Base-by-base conservation (phyloP, 345 rosid genomes). In the Nasturtium officinale region DNA sequence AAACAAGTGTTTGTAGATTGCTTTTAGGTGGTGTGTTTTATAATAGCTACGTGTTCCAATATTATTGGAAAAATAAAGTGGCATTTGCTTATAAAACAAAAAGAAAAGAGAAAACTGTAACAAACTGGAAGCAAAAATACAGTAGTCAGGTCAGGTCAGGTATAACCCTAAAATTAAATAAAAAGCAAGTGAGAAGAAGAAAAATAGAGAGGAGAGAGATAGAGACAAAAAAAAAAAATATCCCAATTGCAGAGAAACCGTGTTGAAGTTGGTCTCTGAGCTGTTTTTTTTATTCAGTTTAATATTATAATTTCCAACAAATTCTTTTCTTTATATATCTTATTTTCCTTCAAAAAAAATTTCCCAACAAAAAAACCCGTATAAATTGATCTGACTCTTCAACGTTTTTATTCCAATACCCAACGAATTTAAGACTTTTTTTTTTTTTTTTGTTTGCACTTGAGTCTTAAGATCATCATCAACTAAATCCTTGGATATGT, bases 201-300 rank as follows among this genome's bases (percentile, higher is more conserved):
- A 42, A 38, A 0, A 62, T 11, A 61, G 20, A 53, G 20, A 2
- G 64, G 47, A 57, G 53, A 68, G 57, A 62, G 47, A 55, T 45
- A n/a, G n/a, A n/a, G n/a, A n/a, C n/a, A n/a, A n/a, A n/a, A n/a
- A n/a, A n/a, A 63, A 76, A 62, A 45, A 17, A 61, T 33, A 75
- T 67, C 75, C 79, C 75, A 76, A 76, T 69, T 69, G 66, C 70
- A 69, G 76, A 77, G 80, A 77, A 77, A 71, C 72, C 80, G 80
- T 77, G 80, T 71, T 65, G 72, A 71, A 77, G 67, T 77, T 71
- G 76, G 80, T 71, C 77, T 77, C 77, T 77, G 61, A 77, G 67
- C 67, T 77, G 76, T 76, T 64, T 77, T 61, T 37, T n/a, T 59
- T 18, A 26, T 9, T 16, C 12, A 18, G 40, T n/a, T 2, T 2